These are phyloP conservation scores for Fusarium sp. DNA, from an alignment of 2,329 filamentous ascomycete species.

Conservation along the genomic window DNA sequence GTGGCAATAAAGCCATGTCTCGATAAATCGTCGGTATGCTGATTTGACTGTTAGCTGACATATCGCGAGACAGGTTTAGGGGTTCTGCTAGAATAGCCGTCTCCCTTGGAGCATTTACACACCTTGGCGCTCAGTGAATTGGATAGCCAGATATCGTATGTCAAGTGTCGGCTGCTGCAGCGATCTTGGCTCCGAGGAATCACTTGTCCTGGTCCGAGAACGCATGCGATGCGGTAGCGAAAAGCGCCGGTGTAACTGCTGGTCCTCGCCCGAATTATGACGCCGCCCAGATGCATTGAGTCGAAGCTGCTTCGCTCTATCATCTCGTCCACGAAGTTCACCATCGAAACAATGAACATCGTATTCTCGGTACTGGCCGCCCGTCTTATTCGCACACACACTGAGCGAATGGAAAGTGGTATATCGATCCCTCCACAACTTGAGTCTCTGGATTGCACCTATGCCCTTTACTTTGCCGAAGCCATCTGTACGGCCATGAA, in stretches of 20 bases:
- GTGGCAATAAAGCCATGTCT: constrained; percentile 62
- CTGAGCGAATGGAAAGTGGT: constrained; percentile 63
- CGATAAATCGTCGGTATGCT: constrained; percentile 60
- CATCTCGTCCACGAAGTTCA: constrained; percentile 61
- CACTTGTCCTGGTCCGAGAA: constrained; percentile 53
- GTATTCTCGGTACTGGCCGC: constrained; percentile 63
- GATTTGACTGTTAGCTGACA: constrained; percentile 46
- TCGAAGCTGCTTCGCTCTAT: constrained; percentile 60
- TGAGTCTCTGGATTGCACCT: constrained; percentile 65
- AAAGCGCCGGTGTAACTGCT: constrained; percentile 55
- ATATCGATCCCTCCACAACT: constrained; percentile 65
- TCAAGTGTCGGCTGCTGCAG: constrained; percentile 52
- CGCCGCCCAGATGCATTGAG: constrained; percentile 58
- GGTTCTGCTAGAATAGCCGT: constrained; percentile 19
- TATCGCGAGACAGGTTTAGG: constrained; percentile 21
- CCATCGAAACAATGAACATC: constrained; percentile 62
- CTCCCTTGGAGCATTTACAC: constrained; percentile 24
- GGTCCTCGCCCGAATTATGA: constrained; percentile 57
- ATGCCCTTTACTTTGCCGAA: constrained; percentile 65
- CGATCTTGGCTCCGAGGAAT: constrained; percentile 45
- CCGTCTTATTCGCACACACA: constrained; percentile 62
- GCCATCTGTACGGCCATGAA: constrained; percentile 62
- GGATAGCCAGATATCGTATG: constrained; percentile 63
- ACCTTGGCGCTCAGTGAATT: constrained; percentile 64
- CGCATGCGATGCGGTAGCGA: constrained; percentile 60